A percentile compares a stretch with the other conserved stretches of the same genome.
Conservation (phyloP, 2,329 filamentous ascomycete genomes). For the Pseudogymnoascus sp. region DNA sequence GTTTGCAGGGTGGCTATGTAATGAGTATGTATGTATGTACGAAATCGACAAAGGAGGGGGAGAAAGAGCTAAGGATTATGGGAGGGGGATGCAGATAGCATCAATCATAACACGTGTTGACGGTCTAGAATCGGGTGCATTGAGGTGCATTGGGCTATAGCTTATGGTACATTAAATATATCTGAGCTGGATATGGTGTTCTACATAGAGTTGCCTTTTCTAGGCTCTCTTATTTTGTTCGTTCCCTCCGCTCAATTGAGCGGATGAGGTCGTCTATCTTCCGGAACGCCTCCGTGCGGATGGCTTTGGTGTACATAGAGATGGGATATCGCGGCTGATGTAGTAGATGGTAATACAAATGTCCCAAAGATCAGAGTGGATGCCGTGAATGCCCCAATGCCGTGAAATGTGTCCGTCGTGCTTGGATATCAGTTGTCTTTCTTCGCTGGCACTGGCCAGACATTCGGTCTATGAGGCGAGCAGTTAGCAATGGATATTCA, state of each 20-base stretch:
- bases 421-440: not conserved
- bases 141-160: not conserved
- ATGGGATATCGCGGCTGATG: not conserved
- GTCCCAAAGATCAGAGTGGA: not conserved
- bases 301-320: not conserved
- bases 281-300: not conserved
- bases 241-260: not conserved
- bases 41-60: slow-evolving; percentile 8
- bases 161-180: slow-evolving; percentile 2
- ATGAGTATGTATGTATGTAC: slow-evolving; percentile 9
- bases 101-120: not conserved
- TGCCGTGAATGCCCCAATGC: not conserved
- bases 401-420: not conserved
- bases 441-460: not conserved
- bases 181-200: slow-evolving; percentile 2
- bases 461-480: not conserved
- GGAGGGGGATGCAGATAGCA: not conserved
- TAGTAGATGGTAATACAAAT: not conserved
- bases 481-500: not conserved
- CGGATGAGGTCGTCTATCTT: not conserved
- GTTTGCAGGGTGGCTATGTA: not conserved
- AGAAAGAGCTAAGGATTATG: not conserved
- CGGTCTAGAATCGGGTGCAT: not conserved
- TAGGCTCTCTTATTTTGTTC: not conserved
- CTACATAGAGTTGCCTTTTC: not conserved